Evolutionary conservation across 2,329 filamentous ascomycete genomes (phyloP).

Genomic region (Penicillium fuscoglaucum): DNA sequence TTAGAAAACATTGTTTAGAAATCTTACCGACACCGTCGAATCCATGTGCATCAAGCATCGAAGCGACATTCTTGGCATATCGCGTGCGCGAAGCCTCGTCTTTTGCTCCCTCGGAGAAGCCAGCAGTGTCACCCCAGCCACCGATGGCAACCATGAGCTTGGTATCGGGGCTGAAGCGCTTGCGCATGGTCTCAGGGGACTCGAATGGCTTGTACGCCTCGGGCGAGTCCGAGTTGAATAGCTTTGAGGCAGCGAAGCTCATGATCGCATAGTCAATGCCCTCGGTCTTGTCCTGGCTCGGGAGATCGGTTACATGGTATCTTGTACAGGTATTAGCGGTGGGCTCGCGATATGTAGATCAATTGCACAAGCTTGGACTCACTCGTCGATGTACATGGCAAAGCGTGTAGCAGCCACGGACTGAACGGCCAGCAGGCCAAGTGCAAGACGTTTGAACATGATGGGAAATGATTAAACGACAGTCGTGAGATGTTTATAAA

Average conservation of each 20-base stretch:
- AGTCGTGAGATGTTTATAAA: background rate
- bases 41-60: slow-evolving; percentile 61
- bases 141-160: slow-evolving; percentile 71
- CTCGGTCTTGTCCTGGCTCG: slow-evolving; percentile 35
- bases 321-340: slow-evolving; percentile 28
- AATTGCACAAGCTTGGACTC: slow-evolving; percentile 17
- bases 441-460: slow-evolving; percentile 31
- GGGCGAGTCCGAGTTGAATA: slow-evolving; percentile 50
- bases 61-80: slow-evolving; percentile 65
- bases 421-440: slow-evolving; percentile 35
- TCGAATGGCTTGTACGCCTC: slow-evolving; percentile 56
- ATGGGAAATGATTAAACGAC: background rate
- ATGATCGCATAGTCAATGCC: slow-evolving; percentile 58
- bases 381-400: slow-evolving; percentile 53
- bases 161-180: slow-evolving; percentile 55
- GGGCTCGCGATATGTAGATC: background rate
- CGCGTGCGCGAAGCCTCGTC: slow-evolving; percentile 53
- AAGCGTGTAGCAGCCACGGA: slow-evolving; percentile 34
- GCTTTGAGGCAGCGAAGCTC: slow-evolving; percentile 53
- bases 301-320: slow-evolving; percentile 45
- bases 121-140: slow-evolving; percentile 69
- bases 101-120: slow-evolving; percentile 60
- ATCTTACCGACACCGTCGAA: slow-evolving; percentile 64
- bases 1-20: background rate
- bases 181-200: slow-evolving; percentile 52